Evolutionary conservation across 179 eudicot genomes (phyloP), one percentile per base, ranked within the genome.

Genomic region (Sideroxylon spinosum): DNA sequence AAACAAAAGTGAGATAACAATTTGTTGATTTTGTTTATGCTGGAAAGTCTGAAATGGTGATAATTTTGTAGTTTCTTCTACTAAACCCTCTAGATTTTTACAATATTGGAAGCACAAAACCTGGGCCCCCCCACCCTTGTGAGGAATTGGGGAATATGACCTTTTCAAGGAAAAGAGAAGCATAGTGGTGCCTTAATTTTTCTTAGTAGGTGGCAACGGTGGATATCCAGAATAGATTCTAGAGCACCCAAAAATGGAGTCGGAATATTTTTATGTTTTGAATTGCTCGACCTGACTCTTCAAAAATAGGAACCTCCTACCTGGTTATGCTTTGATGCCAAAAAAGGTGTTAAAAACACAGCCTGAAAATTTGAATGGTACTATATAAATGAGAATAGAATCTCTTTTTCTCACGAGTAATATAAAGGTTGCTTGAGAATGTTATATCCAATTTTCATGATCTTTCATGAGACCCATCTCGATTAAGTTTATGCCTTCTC

Each of bases 191-290:
- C 23, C 64, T 32, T 32, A 1, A 9, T n/a, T 20, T 60, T 20
- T 20, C 64, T 13, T 60, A 6, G 3, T 60, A 8, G 32, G 19
- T 7, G 9, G 26, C 56, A 11, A n/a, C 16, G 46, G 23, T 69
- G 73, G 73, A n/a, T 69, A n/a, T 20, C 73, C 56, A 22, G 53
- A 70, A 48, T 23, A 46, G 73, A 48, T 46, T 69, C 57, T 10
- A 22, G 9, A 46, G 55, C 57, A 46, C 3, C 71, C 56, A 20
- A n/a, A 48, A 46, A 23, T 64, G 17, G 37, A 64, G 68, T 23
- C 12, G 37, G 32, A 23, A 26, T 64, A 13, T 26, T 20, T 11
- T 25, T 3, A 52, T 52, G 56, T 10, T 26, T 64, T 61, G 20
- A 13, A 55, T n/a, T 55, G 20, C 60, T 13, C 44, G 68, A 32